A percentile compares a stretch with the other conserved stretches of the same genome.
Evolutionary conservation across 805 yeast genomes (phyloP).

Genomic region (Lipomyces sp.): DNA sequence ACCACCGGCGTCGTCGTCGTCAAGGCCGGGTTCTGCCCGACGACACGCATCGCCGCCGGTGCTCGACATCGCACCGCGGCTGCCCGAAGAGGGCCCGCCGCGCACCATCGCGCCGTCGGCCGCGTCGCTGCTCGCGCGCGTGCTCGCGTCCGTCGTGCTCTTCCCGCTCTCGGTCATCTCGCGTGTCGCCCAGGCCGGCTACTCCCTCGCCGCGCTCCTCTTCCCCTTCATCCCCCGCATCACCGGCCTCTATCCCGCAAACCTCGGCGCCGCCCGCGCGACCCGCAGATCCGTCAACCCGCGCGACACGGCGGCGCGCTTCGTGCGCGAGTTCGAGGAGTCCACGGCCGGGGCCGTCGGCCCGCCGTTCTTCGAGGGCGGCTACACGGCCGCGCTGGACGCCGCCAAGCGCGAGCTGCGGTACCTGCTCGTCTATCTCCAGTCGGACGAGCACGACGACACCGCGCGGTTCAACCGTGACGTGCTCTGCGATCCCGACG

Average conservation of each 20-base stretch:
- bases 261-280: conserved; percentile 40
- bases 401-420: conserved; percentile 65
- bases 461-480: conserved; percentile 51
- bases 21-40: conserved; percentile 1
- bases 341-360: conserved; percentile 3
- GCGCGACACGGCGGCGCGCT: conserved; percentile 50
- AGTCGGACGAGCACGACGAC: conserved; percentile 68
- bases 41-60: conserved; percentile 25
- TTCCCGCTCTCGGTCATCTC: conserved; percentile 39
- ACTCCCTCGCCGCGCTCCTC: conserved; percentile 22
- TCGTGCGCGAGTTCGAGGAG: conserved; percentile 53
- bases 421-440: conserved; percentile 70
- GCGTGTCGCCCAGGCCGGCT: conserved; percentile 27
- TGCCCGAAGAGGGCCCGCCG: conserved; percentile 30
- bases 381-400: conserved; percentile 76
- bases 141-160: conserved; percentile 36
- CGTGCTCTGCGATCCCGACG: conserved; percentile 51
- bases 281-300: conserved; percentile 44
- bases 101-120: conserved; percentile 37
- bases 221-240: conserved; percentile 43
- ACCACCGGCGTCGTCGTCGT: conserved; percentile 18
- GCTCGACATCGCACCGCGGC: conserved; percentile 34
- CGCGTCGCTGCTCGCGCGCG: conserved; percentile 26
- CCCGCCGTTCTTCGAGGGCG: conserved; percentile 56
- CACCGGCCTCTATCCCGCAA: conserved; percentile 40